phyloP scores from a whole-genome alignment of 2,329 filamentous ascomycete genomes.

The Lasiodiplodia sp. region DNA sequence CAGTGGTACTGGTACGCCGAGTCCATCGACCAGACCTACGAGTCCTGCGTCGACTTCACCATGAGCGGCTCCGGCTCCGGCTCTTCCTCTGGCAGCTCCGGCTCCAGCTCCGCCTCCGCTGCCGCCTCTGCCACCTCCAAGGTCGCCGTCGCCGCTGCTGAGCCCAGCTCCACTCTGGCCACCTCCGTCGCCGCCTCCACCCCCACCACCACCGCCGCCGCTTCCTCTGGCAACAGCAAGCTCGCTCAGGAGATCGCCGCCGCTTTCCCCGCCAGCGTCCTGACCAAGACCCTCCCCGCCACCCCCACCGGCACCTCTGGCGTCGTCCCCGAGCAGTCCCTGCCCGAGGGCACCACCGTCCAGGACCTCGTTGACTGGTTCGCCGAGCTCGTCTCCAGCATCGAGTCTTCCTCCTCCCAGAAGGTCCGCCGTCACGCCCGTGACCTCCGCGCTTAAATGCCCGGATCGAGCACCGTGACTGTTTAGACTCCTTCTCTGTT shows the following conservation, averaged over 20 bases:
- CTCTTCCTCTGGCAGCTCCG: slow-evolving; percentile 38
- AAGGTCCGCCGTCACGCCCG: slow-evolving; percentile 69
- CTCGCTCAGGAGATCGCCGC: slow-evolving; percentile 15
- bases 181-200: slow-evolving; percentile 13
- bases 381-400: slow-evolving; percentile 68
- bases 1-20: slow-evolving; percentile 70
- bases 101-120: slow-evolving; percentile 32
- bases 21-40: slow-evolving; percentile 66
- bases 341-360: slow-evolving; percentile 17
- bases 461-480: not conserved
- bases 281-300: slow-evolving; percentile 17
- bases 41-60: slow-evolving; percentile 68
- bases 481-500: no score
- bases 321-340: slow-evolving; percentile 12
- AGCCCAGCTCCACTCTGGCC: slow-evolving; percentile 17
- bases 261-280: slow-evolving; percentile 23
- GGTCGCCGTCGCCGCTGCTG: slow-evolving; percentile 13
- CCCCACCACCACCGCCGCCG: slow-evolving; percentile 15
- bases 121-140: slow-evolving; percentile 16
- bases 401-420: slow-evolving; percentile 69
- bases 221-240: slow-evolving; percentile 7
- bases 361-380: slow-evolving; percentile 27
- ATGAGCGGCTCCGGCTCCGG: slow-evolving; percentile 46
- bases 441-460: slow-evolving; percentile 49
- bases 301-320: slow-evolving; percentile 11